Conservation (phyloP, 495 filamentous ascomycete genomes). For the Massariosphaeria phaeospora region DNA sequence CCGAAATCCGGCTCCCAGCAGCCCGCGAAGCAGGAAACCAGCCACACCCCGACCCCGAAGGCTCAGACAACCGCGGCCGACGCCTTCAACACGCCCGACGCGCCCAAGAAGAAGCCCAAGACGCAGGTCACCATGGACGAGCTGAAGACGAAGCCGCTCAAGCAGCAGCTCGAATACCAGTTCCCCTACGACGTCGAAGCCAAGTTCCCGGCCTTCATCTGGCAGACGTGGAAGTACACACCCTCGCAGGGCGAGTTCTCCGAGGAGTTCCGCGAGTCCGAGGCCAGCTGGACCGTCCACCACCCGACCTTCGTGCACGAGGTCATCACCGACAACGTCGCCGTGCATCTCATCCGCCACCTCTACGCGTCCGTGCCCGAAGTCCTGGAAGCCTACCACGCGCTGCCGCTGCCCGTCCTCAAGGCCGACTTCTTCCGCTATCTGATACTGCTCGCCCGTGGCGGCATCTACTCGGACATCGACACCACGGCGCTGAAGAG, state of each 20-base stretch:
- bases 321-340: conserved; percentile 87
- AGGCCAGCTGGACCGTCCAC: conserved; percentile 85
- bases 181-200: conserved; percentile 84
- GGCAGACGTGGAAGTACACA: conserved; percentile 97
- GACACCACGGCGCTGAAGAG: conserved; percentile 81
- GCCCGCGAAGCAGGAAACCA: conserved; percentile 25
- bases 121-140: conserved; percentile 40
- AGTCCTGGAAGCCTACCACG: conserved; percentile 84
- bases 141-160: conserved; percentile 50
- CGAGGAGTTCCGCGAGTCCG: conserved; percentile 67
- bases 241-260: conserved; percentile 75
- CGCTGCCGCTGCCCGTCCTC: conserved; percentile 78
- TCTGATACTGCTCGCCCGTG: conserved; percentile 84
- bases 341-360: conserved; percentile 72
- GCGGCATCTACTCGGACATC: conserved; percentile 95
- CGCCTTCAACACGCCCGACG: conserved; percentile 24
- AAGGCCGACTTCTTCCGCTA: conserved; percentile 99
- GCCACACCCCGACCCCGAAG: conserved; percentile 3
- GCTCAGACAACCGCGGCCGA: conserved; percentile 3
- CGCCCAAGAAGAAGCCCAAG: conserved; percentile 44
- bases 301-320: conserved; percentile 93
- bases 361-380: conserved; percentile 86
- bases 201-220: conserved; percentile 95
- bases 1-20: conserved; percentile 18
- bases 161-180: conserved; percentile 83